Base-by-base conservation (phyloP, 441 rosid species). In the Erodium texanum region DNA sequence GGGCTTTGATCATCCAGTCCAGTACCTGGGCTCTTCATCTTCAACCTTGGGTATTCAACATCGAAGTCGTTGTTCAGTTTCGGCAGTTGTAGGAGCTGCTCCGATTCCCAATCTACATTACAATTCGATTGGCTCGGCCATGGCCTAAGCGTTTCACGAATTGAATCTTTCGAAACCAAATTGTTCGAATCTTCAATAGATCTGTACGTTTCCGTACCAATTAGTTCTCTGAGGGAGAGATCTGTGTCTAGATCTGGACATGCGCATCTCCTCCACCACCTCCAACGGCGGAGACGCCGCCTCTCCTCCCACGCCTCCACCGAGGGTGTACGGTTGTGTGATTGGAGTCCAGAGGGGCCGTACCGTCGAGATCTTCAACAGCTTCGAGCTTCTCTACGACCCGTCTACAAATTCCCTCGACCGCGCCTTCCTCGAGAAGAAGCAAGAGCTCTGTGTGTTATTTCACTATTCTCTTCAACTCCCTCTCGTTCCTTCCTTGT, bases 361-460 rank as follows among this genome's bases (percentile, higher is more conserved):
- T 29, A 88, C 94, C 27, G 98, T 93, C 5, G 98, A 90, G 89
- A 86, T 93, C 84, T 93, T 93, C 83, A 93, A 93, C 80, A 93
- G 98, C 76, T 93, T 93, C 72, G 98, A 93, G 86, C 96, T 93
- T 71, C 86, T 93, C n/a, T 88, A 75, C 38, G 98, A 90, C 75
- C 87, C 93, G 36, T n/a, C 71, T 2, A 74, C 84, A 12, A 72
- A 85, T 29, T 81, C 87, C 45, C 96, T 93, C 58, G 96, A 93
- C 80, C 92, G 96, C 34, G 67, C 85, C 38, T 93, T 93, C 83
- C 92, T 93, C 67, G 88, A 82, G 80, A 93, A 93, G 94, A 93
- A 93, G 83, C 98, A 93, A 75, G 98, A 93, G 78, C 98, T 93
- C 52, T 93, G 98, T 90, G 80, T 74, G 73, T 70, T 70, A n/a